Evolutionary conservation across 2,329 filamentous ascomycete species (phyloP), one percentile per base, ranked within the genome.

Genomic region (Cytospora mali): DNA sequence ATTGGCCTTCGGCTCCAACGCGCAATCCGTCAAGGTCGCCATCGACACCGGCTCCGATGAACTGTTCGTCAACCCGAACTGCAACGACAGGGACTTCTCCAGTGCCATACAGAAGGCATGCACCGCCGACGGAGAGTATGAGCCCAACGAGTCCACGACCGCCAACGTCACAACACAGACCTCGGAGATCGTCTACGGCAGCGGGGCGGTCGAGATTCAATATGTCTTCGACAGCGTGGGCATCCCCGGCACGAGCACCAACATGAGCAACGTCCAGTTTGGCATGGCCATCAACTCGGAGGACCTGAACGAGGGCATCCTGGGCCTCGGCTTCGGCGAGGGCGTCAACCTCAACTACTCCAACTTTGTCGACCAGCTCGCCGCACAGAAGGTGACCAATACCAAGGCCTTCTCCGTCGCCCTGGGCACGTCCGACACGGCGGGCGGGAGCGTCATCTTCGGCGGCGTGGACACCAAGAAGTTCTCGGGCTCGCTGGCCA

Each of bases 301-400:
- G 21, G 76, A 81, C 64, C 76, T 80, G 59, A 77, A 77, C 55
- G 73, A 79, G 14, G 79, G 79, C 33, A 90, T 93, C 50, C 75
- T 93, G 21, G 91, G 91, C 33, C 86, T 93, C 50, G 90, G 90
- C 33, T 90, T 89, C 71, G 77, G 84, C 6, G 50, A 71, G 7
- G 76, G 75, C 55, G 64, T 74, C 55, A 78, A 77, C 60, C 75
- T 75, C 14, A 67, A 68, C 11, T 82, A 82, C 69, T 73, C 73
- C 64, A 81, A 79, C 69, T 74, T 83, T 33, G 67, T 83, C 64
- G 80, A 83, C 69, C 73, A 79, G 68, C 72, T 83, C 49, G 72
- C 67, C 21, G 68, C 76, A 11, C 80, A 81, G 65, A 80, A 79
- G 7, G 67, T 83, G 56, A 88, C 85, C 57, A 64, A 71, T 59